Evolutionary conservation across 352 stramenopile genomes (phyloP).

Genomic region (Phytopythium mirpurense): DNA sequence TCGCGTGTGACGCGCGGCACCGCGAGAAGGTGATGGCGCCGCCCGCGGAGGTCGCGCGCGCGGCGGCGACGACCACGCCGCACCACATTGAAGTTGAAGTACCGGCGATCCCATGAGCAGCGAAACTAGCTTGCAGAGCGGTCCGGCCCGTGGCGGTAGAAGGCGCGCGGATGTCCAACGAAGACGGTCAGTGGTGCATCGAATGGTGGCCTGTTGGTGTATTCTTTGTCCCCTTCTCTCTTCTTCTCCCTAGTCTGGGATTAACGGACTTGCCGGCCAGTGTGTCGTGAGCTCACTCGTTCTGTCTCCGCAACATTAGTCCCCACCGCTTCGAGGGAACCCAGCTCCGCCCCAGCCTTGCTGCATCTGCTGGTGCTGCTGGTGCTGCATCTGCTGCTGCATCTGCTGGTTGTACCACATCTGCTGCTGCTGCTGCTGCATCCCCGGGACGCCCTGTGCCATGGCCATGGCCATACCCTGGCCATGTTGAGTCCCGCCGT

Average conservation of each 20-base stretch:
- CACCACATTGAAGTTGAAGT: slow-evolving; percentile 70
- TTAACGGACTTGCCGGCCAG: no score
- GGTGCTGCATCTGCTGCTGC: neutral
- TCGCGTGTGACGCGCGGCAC: slow-evolving; percentile 49
- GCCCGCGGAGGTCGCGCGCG: slow-evolving; percentile 11
- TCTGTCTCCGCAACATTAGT: neutral
- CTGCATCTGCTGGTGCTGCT: neutral
- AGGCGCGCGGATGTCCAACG: neutral
- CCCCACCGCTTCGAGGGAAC: neutral
- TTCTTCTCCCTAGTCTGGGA: no score
- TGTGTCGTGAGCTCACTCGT: neutral
- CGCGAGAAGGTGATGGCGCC: slow-evolving; percentile 31
- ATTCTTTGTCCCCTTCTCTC: no score
- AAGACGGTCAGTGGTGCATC: neutral
- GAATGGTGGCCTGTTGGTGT: neutral
- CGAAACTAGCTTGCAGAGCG: no score
- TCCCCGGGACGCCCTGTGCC: neutral
- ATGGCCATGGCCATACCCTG: neutral
- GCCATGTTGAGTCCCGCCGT: neutral
- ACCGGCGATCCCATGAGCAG: slow-evolving; percentile 11
- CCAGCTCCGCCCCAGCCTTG: neutral
- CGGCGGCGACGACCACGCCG: slow-evolving; percentile 16
- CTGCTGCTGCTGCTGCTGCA: neutral
- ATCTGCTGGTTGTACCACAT: slow-evolving; percentile 11
- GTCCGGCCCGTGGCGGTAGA: neutral